A percentile compares a stretch with the other conserved stretches of the same genome.
phyloP scores from a whole-genome alignment of 345 rosid species.

The Sapria himalayana region DNA sequence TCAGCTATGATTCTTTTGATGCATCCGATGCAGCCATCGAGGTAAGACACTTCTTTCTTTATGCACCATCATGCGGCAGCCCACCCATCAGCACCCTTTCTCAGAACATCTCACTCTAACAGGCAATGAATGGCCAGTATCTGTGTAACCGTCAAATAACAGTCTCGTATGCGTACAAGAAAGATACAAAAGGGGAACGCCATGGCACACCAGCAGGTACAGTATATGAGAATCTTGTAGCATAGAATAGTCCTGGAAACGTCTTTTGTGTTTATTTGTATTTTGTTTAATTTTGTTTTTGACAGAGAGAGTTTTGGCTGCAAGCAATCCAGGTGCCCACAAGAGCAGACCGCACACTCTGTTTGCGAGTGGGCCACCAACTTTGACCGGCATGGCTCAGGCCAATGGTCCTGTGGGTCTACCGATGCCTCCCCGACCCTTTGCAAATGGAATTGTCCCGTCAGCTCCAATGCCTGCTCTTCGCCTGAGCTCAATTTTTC shows the following conservation, averaged over 20 bases:
- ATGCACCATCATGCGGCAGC: too few species aligned
- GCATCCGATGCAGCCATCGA: constrained; percentile 99
- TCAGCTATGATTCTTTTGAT: constrained; percentile 94
- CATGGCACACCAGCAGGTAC: constrained; percentile 98
- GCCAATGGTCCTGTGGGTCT: constrained; percentile 38
- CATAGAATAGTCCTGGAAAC: neutral
- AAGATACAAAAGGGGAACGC: constrained; percentile 97
- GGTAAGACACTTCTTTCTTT: constrained; percentile 19
- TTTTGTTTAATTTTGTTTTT: neutral
- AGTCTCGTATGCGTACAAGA: constrained; percentile 91
- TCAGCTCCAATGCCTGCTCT: constrained; percentile 25
- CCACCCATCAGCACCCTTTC: too few species aligned
- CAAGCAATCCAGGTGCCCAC: constrained; percentile 63
- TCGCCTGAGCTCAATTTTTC: constrained; percentile 30
- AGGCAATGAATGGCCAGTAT: constrained; percentile 98
- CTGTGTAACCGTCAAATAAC: constrained; percentile 94
- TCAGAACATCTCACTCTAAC: neutral
- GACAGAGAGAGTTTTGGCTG: constrained; percentile 92
- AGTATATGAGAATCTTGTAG: neutral
- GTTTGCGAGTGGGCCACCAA: constrained; percentile 86
- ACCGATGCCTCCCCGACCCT: constrained; percentile 50
- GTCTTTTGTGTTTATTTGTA: neutral
- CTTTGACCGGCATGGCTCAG: constrained; percentile 26
- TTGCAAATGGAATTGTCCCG: constrained; percentile 36
- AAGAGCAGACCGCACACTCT: constrained; percentile 91